Conservation (phyloP, 225 moss, liverwort and hornwort genomes). For the Pseudoscleropodium purum region DNA sequence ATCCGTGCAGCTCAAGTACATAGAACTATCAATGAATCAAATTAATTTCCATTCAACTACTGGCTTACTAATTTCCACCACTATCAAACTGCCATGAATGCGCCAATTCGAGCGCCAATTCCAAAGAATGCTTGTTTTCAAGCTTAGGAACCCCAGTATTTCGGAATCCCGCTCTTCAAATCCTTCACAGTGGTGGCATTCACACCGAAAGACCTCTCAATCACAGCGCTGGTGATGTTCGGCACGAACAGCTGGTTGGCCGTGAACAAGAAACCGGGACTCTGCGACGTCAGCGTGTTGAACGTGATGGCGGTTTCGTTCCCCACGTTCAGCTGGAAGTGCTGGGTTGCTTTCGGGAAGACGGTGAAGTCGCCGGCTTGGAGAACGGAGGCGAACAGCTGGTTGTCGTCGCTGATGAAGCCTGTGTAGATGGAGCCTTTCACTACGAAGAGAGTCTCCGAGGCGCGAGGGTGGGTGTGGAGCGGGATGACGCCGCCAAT, state of each 20-base stretch:
- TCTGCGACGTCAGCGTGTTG: not conserved
- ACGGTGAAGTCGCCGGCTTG: not conserved
- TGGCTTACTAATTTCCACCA: not conserved
- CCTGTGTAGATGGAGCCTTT: not conserved
- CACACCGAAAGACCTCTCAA: not conserved
- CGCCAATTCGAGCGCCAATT: not conserved
- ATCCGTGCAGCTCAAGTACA: not conserved
- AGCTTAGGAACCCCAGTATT: not conserved
- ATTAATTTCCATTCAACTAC: no score
- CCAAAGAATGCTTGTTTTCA: not conserved
- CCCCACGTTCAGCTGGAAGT: not conserved
- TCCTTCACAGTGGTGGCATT: not conserved
- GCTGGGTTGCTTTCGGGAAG: not conserved
- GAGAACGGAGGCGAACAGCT: not conserved
- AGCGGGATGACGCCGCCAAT: not conserved
- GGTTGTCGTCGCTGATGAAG: not conserved
- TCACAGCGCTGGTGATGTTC: not conserved
- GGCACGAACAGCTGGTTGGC: not conserved
- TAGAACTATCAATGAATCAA: not conserved
- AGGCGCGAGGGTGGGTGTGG: not conserved
- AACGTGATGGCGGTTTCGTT: not conserved
- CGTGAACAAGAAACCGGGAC: not conserved
- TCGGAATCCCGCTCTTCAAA: not conserved
- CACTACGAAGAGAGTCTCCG: not conserved
- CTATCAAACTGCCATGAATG: not conserved